Conservation (phyloP, 2,329 filamentous ascomycete species). For the Pyricularia grisea region DNA sequence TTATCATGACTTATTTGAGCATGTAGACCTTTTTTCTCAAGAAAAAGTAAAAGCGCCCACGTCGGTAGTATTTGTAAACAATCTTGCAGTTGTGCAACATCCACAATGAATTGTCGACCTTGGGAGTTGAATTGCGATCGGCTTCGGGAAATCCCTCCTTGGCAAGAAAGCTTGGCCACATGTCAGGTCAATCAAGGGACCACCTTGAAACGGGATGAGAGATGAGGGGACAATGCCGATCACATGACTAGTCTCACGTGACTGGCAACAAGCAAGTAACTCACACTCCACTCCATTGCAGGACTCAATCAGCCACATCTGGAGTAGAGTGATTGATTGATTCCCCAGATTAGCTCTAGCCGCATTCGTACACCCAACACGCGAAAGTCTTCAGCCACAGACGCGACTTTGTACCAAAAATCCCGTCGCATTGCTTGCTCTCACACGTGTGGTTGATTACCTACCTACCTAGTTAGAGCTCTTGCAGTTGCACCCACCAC, state of each 20-base stretch:
- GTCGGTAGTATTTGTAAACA: too few relatives aligned
- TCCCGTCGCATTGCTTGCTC: not conserved
- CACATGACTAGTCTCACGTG: not conserved
- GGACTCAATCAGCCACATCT: not conserved
- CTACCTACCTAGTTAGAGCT: not conserved
- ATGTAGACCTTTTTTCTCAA: too few relatives aligned
- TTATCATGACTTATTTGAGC: too few relatives aligned
- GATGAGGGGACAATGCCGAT: not conserved
- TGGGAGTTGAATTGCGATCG: not conserved
- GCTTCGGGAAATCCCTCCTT: not conserved
- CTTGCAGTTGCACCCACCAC: not conserved
- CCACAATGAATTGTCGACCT: not conserved
- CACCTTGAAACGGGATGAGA: not conserved
- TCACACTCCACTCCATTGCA: not conserved
- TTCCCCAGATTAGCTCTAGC: too few relatives aligned
- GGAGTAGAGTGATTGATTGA: not conserved
- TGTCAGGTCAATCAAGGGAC: not conserved
- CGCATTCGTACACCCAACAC: too few relatives aligned
- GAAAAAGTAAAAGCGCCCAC: too few relatives aligned
- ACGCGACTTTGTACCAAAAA: not conserved
- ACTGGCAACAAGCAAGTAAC: not conserved
- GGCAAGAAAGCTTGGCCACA: not conserved
- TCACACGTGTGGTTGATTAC: not conserved
- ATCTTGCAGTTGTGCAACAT: too few relatives aligned
- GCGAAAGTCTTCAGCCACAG: not conserved